Evolutionary conservation across 2,329 filamentous ascomycete species (phyloP).

Genomic region (Macroventuria anomochaeta): DNA sequence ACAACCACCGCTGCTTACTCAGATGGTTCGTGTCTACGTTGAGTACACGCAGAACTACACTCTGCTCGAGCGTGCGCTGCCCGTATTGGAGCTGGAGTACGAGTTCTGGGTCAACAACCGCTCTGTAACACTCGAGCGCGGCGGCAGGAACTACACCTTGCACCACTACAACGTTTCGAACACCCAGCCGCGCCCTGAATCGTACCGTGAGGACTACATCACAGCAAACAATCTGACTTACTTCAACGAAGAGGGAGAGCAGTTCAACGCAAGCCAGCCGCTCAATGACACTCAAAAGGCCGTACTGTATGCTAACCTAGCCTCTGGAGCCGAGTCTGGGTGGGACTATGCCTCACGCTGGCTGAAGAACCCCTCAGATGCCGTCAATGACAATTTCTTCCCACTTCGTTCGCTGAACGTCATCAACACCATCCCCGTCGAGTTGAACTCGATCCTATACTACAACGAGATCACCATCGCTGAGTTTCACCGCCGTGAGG

Average conservation of each 20-base stretch:
- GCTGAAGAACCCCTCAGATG: slow-evolving; percentile 64
- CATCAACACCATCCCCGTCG: slow-evolving; percentile 65
- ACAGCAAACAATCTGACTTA: slow-evolving; percentile 71
- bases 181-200: slow-evolving; percentile 71
- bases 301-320: slow-evolving; percentile 66
- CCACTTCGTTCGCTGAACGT: slow-evolving; percentile 69
- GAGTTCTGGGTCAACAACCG: slow-evolving; percentile 69
- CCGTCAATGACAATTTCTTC: slow-evolving; percentile 67
- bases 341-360: slow-evolving; percentile 69
- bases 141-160: slow-evolving; percentile 60
- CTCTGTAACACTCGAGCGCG: slow-evolving; percentile 59
- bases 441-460: slow-evolving; percentile 73
- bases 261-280: slow-evolving; percentile 60
- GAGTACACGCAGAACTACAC: slow-evolving; percentile 69
- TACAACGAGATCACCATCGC: slow-evolving; percentile 68
- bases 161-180: slow-evolving; percentile 69
- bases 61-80: slow-evolving; percentile 66
- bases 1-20: slow-evolving; percentile 69
- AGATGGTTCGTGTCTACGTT: slow-evolving; percentile 70
- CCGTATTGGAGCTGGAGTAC: slow-evolving; percentile 68
- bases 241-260: slow-evolving; percentile 63
- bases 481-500: slow-evolving; percentile 59
- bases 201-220: slow-evolving; percentile 69
- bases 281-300: slow-evolving; percentile 62
- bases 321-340: slow-evolving; percentile 69